Evolutionary conservation across 2,329 filamentous ascomycete genomes (phyloP), one percentile per base, ranked within the genome.

Genomic region (Eutypa lata): DNA sequence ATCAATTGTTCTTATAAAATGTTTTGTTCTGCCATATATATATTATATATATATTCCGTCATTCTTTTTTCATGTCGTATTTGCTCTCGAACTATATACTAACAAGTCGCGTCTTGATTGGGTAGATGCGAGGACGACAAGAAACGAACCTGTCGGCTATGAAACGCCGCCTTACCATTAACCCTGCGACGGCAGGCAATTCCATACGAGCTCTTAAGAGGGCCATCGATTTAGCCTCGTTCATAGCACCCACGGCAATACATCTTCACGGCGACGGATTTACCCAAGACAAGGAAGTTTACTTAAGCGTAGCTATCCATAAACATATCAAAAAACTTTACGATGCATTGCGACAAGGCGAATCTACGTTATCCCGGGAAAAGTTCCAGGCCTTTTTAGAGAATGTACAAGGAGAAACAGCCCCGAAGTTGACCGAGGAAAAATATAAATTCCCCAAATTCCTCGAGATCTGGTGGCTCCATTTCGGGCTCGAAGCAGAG

Each of bases 341-440:
- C 62, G 66, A 77, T 33, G 64, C 70, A 0, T 56, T 82, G 33
- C 71, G 77, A 45, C 71, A 68, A 6, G 55, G 64, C 13, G 65
- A 69, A 26, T 58, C 54, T 37, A 61, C 55, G 1, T 58, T 80
- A 10, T 63, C 71, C 3, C 65, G 68, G 14, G 69, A 71, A 7
- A 68, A 69, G 31, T 76, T 86, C 50, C 61, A 66, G 28, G 60
- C 61, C 4, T 87, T 85, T 63, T 65, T 87, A n/a, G 67, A 71
- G 35, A 62, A 67, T 1, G 71, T 71, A 1, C 83, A 86, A 60
- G 75, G 75, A 31, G 77, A 82, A 51, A 47, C 55, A 13, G 54
- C 61, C 5, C 59, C 71, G 3, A 57, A 64, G 3, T 50, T 76
- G 13, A 63, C 66, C 16, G 69, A 73, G 42, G 71, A 78, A 3